Percentiles rank a stretch among this genome's conserved stretches.
phyloP scores from a whole-genome alignment of 1,284 basidiomycete species.

The Boletus semigastroideus region DNA sequence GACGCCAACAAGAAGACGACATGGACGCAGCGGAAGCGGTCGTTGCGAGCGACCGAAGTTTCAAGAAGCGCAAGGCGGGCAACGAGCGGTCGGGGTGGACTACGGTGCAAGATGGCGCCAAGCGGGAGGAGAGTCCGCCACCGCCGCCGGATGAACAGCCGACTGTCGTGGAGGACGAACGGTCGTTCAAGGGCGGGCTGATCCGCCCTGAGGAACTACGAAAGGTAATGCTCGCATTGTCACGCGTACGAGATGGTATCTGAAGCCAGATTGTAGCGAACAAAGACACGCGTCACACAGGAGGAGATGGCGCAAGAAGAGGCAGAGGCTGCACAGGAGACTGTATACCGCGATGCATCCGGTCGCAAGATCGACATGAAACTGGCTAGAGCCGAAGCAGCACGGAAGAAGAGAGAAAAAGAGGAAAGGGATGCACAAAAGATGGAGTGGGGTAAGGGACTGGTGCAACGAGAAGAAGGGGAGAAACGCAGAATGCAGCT shows the following conservation, averaged over 20 bases:
- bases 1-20: slow-evolving; percentile 45
- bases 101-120: slow-evolving; percentile 47
- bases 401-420: slow-evolving; percentile 70
- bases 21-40: slow-evolving; percentile 60
- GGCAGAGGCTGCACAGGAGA: slow-evolving; percentile 74
- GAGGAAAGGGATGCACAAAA: slow-evolving; percentile 86
- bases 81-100: slow-evolving; percentile 59
- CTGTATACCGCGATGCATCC: slow-evolving; percentile 89
- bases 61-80: slow-evolving; percentile 68
- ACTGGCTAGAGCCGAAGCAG: slow-evolving; percentile 80
- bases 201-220: slow-evolving; percentile 66
- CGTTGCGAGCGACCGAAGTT: slow-evolving; percentile 66
- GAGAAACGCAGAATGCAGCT: slow-evolving; percentile 65
- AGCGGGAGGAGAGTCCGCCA: slow-evolving; percentile 49
- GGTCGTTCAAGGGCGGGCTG: slow-evolving; percentile 70
- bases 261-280: slow-evolving; percentile 32
- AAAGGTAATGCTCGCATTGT: slow-evolving; percentile 36
- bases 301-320: slow-evolving; percentile 48
- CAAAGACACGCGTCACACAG: slow-evolving; percentile 40
- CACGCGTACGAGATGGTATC: background rate
- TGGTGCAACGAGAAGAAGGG: slow-evolving; percentile 81
- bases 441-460: slow-evolving; percentile 96
- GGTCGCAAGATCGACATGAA: slow-evolving; percentile 90
- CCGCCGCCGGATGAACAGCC: slow-evolving; percentile 71
- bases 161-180: slow-evolving; percentile 47